Base-by-base conservation (phyloP, 805 yeast genomes). In the Metschnikowia borealis region DNA sequence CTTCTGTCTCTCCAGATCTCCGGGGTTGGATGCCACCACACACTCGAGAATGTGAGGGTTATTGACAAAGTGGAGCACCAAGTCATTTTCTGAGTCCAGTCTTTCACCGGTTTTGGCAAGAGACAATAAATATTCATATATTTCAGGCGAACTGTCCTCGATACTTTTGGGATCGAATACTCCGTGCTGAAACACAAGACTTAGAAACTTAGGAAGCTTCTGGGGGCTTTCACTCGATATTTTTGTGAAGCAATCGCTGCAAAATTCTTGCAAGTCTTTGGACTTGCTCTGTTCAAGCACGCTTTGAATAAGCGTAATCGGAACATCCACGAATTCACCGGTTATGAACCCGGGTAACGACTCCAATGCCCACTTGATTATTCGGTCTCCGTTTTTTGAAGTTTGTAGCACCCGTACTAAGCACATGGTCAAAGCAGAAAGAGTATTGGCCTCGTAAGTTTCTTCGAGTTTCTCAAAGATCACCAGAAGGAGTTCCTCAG, bases 211-310 rank as follows among this genome's bases (percentile, higher is more conserved):
- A 11, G 45, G 18, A 15, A 50, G 53, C 10, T 46, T 32, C 5
- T 43, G 15, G 18, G 60, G 59, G 17, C 53, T 53, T 6, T 60
- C 64, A 54, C 44, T 50, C 15, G 54, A 48, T 4, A 73, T 46
- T 37, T 70, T 73, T n/a, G 59, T 43, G 50, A 59, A 73, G 26
- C 64, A 55, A 36, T 68, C 69, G 50, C 71, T 68, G 37, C 77
- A 33, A n/a, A 57, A 20, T 20, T 39, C 52, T 6, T 26, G 34
- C 26, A 35, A 39, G 18, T 56, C 49, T 8, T 46, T 15, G 1
- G 48, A 41, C 2, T 38, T 23, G 7, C 40, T 42, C 13, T n/a
- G n/a, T 6, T 54, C 38, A 7, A 57, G 41, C 20, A 57, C 32
- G 33, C 23, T 48, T 45, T 31, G 43, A 8, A 40, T 64, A 46